Percentiles rank a stretch among this genome's conserved stretches.
Conservation (phyloP, 1,139 yeast species). For the Yamadazyma aaseri region DNA sequence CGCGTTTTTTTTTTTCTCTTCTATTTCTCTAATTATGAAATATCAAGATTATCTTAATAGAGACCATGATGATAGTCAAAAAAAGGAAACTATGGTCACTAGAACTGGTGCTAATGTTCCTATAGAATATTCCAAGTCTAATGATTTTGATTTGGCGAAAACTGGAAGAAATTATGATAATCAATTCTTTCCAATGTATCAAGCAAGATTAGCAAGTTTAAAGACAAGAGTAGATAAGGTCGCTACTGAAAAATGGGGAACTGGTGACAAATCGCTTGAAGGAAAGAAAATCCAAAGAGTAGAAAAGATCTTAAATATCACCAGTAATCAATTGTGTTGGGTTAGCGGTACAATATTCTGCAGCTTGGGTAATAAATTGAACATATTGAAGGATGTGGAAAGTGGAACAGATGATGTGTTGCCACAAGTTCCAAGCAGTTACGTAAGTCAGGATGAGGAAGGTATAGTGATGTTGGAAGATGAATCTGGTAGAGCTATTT, state of each 20-base stretch:
- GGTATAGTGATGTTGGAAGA: constrained; percentile 78
- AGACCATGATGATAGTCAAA: neutral
- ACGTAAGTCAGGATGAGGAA: constrained; percentile 22
- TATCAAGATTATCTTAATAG: constrained; percentile 10
- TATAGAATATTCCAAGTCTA: constrained; percentile 16
- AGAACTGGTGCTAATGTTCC: constrained; percentile 3
- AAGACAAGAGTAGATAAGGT: constrained; percentile 53
- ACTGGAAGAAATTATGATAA: constrained; percentile 53
- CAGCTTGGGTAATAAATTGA: constrained; percentile 82
- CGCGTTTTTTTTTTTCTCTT: constrained; percentile 1
- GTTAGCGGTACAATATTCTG: constrained; percentile 87
- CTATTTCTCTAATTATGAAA: constrained; percentile 4
- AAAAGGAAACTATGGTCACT: neutral
- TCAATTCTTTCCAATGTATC: constrained; percentile 78
- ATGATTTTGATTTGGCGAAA: constrained; percentile 18
- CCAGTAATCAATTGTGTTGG: constrained; percentile 73
- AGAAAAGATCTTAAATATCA: constrained; percentile 75
- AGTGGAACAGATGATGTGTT: constrained; percentile 53
- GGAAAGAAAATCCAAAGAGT: constrained; percentile 36
- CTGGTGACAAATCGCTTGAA: constrained; percentile 40
- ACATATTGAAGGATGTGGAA: constrained; percentile 79
- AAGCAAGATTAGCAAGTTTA: constrained; percentile 55
- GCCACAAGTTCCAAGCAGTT: constrained; percentile 34
- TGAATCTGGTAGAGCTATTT: constrained; percentile 82
- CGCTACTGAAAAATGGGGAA: constrained; percentile 44